Conservation (phyloP, 257 asterid species). For the Catharanthus roseus region DNA sequence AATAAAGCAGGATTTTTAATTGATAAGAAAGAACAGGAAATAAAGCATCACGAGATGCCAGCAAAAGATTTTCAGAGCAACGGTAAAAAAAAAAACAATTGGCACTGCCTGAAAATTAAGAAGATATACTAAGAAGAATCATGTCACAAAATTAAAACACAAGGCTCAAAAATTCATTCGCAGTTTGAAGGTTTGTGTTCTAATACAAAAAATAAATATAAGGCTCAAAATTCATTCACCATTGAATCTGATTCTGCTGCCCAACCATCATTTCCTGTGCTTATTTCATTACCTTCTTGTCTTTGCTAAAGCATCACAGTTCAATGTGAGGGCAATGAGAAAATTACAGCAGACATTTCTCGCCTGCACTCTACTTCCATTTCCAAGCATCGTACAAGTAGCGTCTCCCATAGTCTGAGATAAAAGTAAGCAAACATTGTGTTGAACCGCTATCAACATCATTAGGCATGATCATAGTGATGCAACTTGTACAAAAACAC, state of each 20-base stretch:
- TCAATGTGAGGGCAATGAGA: background rate
- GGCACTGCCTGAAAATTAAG: background rate
- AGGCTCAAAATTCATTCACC: background rate
- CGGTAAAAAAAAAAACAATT: background rate
- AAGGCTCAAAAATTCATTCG: too few relatives aligned
- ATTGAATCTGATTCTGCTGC: background rate
- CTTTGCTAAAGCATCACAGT: background rate
- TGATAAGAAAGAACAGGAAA: background rate
- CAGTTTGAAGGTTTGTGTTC: too few relatives aligned
- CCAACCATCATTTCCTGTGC: background rate
- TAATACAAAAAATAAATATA: background rate
- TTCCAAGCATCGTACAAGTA: background rate
- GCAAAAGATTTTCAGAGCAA: background rate
- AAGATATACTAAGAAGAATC: background rate
- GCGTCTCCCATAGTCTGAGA: background rate
- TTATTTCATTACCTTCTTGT: background rate
- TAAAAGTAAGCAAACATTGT: background rate
- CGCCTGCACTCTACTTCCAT: background rate
- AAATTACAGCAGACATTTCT: background rate
- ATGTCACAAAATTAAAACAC: too few relatives aligned
- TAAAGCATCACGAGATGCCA: background rate
- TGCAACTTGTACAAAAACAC: constrained; percentile 82
- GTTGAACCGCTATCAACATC: background rate
- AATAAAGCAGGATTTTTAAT: background rate
- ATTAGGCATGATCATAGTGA: constrained; percentile 72